Base-by-base conservation (phyloP, 768 basidiomycete species). In the Terana coerulea region DNA sequence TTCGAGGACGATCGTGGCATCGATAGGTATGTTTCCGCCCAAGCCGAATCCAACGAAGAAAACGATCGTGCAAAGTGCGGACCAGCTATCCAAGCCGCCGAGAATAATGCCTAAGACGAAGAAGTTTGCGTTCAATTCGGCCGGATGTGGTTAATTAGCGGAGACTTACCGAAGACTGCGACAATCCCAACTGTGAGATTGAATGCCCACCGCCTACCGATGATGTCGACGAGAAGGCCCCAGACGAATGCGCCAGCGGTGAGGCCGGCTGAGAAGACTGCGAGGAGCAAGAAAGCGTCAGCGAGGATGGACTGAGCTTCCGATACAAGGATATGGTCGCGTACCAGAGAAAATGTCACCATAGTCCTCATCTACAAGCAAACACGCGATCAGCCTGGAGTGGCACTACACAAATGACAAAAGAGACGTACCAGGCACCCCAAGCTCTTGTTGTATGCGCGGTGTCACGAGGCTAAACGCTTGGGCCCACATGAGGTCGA, bases 41-140 rank as follows among this genome's bases (percentile, higher is more conserved):
- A 78, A 60, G 24, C 77, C 77, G 47, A 79, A 75, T 22, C 75
- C 77, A 55, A 76, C 60, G 54, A 73, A 77, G 10, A 75, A 75
- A 15, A 70, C 64, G 33, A 72, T 60, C 15, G 61, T 56, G 15
- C 72, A 63, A 46, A 79, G 61, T 19, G 75, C 68, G 2, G 34
- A 14, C 22, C 71, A 75, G 56, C 79, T 75, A 55, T 72, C 75
- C 3, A 71, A 63, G 14, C 75, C 70, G 14, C 69, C 76, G 31
- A 75, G 78, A 6, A 76, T 70, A 3, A 77, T 71, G 44, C 44
- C 35, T 53, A 3, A 5, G 42, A 11, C 9, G 24, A 14, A 25
- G 19, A 33, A 22, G 41, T 17, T 10, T 8, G n/a, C 43, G 43
- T 4, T 6, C 25, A 7, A 17, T 24, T 43, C 26, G 17, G 26